phyloP scores from a whole-genome alignment of 768 basidiomycete genomes.

The Cubamyces sp. region DNA sequence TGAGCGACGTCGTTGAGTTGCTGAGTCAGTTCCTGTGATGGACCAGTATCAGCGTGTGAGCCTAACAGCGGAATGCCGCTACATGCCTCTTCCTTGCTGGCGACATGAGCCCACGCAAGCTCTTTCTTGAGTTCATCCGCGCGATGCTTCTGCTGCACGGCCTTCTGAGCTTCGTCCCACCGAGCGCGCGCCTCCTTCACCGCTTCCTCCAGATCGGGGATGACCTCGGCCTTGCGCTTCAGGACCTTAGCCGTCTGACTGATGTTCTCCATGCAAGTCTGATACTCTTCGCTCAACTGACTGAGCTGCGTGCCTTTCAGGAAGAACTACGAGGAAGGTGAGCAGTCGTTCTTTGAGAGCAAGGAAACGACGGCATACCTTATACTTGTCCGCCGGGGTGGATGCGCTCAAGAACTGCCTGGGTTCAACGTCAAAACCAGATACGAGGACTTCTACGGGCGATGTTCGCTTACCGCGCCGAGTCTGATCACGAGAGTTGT shows the following conservation, averaged over 20 bases:
- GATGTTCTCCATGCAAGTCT: constrained; percentile 73
- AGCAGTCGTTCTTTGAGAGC: neutral
- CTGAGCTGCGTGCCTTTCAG: constrained; percentile 89
- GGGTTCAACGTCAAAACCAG: no score
- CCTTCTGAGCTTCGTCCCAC: constrained; percentile 75
- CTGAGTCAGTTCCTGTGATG: constrained; percentile 45
- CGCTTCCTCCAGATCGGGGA: constrained; percentile 73
- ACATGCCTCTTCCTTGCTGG: constrained; percentile 65
- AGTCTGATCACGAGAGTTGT: constrained; percentile 29
- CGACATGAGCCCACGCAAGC: constrained; percentile 87
- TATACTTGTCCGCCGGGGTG: constrained; percentile 84
- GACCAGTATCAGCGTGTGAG: neutral
- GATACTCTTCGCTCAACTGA: constrained; percentile 88
- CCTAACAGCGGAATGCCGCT: neutral
- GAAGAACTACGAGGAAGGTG: constrained; percentile 70
- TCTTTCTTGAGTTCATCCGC: constrained; percentile 76
- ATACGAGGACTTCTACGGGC: no score
- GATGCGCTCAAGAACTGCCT: constrained; percentile 84
- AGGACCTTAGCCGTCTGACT: constrained; percentile 67
- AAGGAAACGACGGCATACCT: constrained; percentile 48
- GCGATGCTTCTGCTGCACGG: constrained; percentile 69
- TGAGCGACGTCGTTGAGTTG: constrained; percentile 48
- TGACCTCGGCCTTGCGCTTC: constrained; percentile 68
- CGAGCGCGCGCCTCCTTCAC: constrained; percentile 60
- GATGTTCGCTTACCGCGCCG: constrained; percentile 34